These are phyloP conservation scores for Umbilicaria muhlenbergii DNA, from an alignment of 495 filamentous ascomycete species.

Conservation along the genomic window DNA sequence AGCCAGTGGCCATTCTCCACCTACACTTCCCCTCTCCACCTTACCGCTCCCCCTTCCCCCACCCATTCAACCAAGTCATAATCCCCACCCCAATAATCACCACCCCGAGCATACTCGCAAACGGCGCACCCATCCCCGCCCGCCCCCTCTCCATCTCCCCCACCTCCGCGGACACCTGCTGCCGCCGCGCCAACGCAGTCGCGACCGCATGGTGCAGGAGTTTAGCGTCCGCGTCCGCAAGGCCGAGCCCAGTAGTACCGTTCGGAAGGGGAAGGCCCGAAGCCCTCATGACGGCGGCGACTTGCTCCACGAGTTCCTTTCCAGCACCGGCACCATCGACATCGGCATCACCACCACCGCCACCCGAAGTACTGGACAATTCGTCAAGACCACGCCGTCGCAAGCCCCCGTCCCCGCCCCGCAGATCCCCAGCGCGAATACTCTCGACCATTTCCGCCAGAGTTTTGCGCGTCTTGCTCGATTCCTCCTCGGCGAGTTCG, in stretches of 20 bases:
- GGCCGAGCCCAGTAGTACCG: no score
- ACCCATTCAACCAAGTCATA: slow-evolving; percentile 91
- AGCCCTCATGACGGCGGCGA: not conserved
- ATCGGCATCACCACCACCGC: not conserved
- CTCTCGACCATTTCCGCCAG: slow-evolving; percentile 81
- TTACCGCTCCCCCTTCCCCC: slow-evolving; percentile 54
- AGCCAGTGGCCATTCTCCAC: not conserved
- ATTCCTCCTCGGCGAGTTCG: slow-evolving; percentile 64
- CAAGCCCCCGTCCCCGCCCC: not conserved
- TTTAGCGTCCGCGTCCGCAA: slow-evolving; percentile 1
- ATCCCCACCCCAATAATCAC: slow-evolving; percentile 78
- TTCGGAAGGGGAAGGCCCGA: no score
- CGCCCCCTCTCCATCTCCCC: slow-evolving; percentile 28
- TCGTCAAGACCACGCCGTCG: slow-evolving; percentile 9
- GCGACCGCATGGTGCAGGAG: slow-evolving; percentile 23
- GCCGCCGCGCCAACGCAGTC: slow-evolving; percentile 18
- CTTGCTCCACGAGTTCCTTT: slow-evolving; percentile 5
- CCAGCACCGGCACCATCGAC: not conserved
- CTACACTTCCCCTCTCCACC: not conserved
- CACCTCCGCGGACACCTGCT: not conserved
- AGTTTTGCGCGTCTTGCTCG: slow-evolving; percentile 46
- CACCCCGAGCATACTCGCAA: slow-evolving; percentile 76
- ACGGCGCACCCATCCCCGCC: slow-evolving; percentile 51
- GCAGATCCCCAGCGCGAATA: slow-evolving; percentile 31
- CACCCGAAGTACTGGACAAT: slow-evolving; percentile 1